Base-by-base conservation (phyloP, 2,329 filamentous ascomycete genomes). In the Calonectria naviculata region DNA sequence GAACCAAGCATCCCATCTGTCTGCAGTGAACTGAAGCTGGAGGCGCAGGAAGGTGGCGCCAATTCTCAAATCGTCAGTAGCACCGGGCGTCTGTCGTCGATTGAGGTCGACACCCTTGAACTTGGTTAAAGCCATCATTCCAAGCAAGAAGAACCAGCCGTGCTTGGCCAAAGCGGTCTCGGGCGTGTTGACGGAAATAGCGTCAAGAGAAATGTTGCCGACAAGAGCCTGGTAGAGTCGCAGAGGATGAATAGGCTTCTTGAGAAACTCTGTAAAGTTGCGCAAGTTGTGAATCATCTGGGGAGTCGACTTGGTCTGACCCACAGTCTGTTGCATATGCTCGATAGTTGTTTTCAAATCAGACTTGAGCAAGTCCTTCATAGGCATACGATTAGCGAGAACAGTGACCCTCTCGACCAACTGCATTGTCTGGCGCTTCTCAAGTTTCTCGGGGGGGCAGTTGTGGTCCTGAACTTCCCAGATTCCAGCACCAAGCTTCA, bases 1-100 rank as follows among this genome's bases (percentile, higher is more conserved):
- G 81, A 96, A 97, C 95, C 95, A 98, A 0, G 94, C 93, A 80
- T 97, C 94, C 95, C 95, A 98, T 67, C 92, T 91, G 46, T 95
- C 92, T 2, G 91, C 90, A 2, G 93, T 94, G 80, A 94, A 95
- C 75, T 97, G 94, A 1, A 98, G 83, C 80, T 97, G 95, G 74
- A 95, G 90, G 42, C 93, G 88, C 77, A 97, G 90, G 79, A 95
- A 97, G 0, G 91, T 93, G 54, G 94, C 91, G 4, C 94, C 95
- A 64, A 95, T 93, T 63, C 95, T 93, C 61, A 98, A 86, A 78
- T 97, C 95, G 75, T 96, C 94, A 0, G 93, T 96, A 17, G 94
- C 93, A 4, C 93, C 93, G 1, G 93, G 93, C 3, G 90, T 94
- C 76, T 95, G 89, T 24, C 95, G 90, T 78, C 96, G 94, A 71